Evolutionary conservation across 23 red algal genomes (phyloP), one percentile per base, ranked within the genome.

Genomic region (Gracilaria vermiculophylla): DNA sequence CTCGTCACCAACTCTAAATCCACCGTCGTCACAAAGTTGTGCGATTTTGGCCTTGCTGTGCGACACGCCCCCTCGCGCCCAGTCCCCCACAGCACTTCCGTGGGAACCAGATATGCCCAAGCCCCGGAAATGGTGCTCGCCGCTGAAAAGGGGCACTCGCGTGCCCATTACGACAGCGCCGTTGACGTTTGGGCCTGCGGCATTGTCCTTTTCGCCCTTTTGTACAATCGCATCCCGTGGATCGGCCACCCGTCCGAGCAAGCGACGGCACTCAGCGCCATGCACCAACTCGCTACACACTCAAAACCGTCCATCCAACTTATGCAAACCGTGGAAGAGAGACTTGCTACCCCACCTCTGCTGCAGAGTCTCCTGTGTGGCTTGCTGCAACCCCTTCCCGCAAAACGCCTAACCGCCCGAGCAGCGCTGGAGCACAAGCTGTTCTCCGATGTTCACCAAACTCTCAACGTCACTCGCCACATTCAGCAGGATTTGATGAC

Each of bases 131-230:
- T 53, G 70, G 15, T 48, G 11, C 17, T 51, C 13, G 35, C 70
- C 2, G 10, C 61, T 13, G 15, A 62, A 62, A 13, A 47, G 2
- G 70, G 20, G 32, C 28, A 14, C 32, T 13, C 11, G 14, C 62
- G 62, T 23, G 35, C 70, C 12, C 40, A 39, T 10, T 76, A 76
- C 47, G 70, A 37, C 70, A 29, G 35, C 4, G 35, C 70, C 42
- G 90, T 71, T 2, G 95, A 97, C 67, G 75, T 97, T 29, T 97
- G 95, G 95, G 89, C 83, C 15, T 64, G 77, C 19, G 95, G 95
- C 10, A 89, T 97, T 10, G 85, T 94, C 0, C 76, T 97, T 0
- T 97, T 87, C 79, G 82, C 77, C 15, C 77, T 81, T 8, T 27
- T 81, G 10, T 81, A 51, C 55, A 7, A 31, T 2, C 50, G 55